These are phyloP conservation scores for Microsporum ferrugineum DNA, from an alignment of 2,329 filamentous ascomycete species.

Conservation along the genomic window DNA sequence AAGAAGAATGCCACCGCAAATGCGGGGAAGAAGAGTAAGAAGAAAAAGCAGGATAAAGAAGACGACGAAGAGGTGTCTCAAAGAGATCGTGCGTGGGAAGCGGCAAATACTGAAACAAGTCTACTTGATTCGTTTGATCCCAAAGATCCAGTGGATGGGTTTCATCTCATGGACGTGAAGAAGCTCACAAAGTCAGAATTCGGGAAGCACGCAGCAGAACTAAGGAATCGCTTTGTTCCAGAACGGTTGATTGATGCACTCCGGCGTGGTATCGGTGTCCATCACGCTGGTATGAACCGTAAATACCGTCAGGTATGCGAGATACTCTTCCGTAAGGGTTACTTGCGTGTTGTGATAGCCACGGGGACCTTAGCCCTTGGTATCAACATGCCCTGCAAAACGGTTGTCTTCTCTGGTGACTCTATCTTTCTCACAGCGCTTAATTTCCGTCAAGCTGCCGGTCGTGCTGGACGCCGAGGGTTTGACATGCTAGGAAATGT, in stretches of 20 bases:
- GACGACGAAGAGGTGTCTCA: slow-evolving; percentile 43
- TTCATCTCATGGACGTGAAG: slow-evolving; percentile 54
- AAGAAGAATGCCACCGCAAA: slow-evolving; percentile 31
- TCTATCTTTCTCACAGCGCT: slow-evolving; percentile 61
- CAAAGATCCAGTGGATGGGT: slow-evolving; percentile 49
- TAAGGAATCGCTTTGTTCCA: slow-evolving; percentile 42
- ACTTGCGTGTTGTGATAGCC: slow-evolving; percentile 57
- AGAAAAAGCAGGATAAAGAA: slow-evolving; percentile 35
- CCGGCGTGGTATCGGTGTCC: slow-evolving; percentile 58
- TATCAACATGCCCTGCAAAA: slow-evolving; percentile 78
- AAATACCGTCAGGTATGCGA: slow-evolving; percentile 61
- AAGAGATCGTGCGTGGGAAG: slow-evolving; percentile 47
- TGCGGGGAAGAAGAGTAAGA: slow-evolving; percentile 20
- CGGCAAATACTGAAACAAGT: slow-evolving; percentile 44
- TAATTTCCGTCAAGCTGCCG: slow-evolving; percentile 65
- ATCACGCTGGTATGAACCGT: slow-evolving; percentile 70
- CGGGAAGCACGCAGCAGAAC: slow-evolving; percentile 40
- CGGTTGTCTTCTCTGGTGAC: slow-evolving; percentile 64
- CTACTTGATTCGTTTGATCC: slow-evolving; percentile 57
- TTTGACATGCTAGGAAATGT: slow-evolving; percentile 74
- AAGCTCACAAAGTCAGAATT: slow-evolving; percentile 50
- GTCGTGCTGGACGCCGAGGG: slow-evolving; percentile 66
- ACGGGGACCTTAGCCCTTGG: slow-evolving; percentile 66
- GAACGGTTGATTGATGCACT: slow-evolving; percentile 50
- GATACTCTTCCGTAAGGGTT: slow-evolving; percentile 62